These are phyloP conservation scores for Afroboletus lepidellus DNA, from an alignment of 1,284 basidiomycete genomes.

Conservation along the genomic window DNA sequence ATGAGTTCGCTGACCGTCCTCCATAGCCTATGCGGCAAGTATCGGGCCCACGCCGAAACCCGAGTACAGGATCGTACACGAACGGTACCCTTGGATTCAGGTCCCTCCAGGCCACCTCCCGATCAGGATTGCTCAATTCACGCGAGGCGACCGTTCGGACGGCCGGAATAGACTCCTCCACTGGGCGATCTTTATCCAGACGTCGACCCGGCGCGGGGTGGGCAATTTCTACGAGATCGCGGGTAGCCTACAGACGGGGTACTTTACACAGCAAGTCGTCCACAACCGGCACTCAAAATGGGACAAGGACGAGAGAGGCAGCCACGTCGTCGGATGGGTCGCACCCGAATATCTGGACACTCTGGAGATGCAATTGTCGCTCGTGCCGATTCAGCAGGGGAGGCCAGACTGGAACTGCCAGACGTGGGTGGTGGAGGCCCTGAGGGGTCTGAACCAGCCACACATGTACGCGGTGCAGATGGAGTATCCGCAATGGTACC, in stretches of 20 bases:
- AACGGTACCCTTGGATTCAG: not conserved
- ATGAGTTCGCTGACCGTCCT: not conserved
- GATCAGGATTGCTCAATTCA: slow-evolving; percentile 18
- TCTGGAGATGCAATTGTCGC: slow-evolving; percentile 5
- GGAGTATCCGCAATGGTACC: slow-evolving; percentile 8
- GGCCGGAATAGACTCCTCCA: slow-evolving; percentile 13
- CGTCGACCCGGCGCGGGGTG: slow-evolving; percentile 19
- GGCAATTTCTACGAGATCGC: slow-evolving; percentile 24
- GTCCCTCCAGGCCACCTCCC: slow-evolving; percentile 17
- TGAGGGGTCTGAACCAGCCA: slow-evolving; percentile 4
- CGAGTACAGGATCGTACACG: slow-evolving; percentile 12
- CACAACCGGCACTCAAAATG: slow-evolving; percentile 11
- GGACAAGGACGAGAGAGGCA: slow-evolving; percentile 9
- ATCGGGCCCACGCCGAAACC: not conserved
- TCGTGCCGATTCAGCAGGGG: slow-evolving; percentile 8
- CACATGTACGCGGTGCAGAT: slow-evolving; percentile 17
- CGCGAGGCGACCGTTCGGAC: not conserved
- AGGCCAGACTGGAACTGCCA: slow-evolving; percentile 22
- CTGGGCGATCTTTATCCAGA: slow-evolving; percentile 28
- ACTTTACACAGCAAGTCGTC: slow-evolving; percentile 11
- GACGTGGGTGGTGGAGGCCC: slow-evolving; percentile 15
- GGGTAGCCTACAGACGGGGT: slow-evolving; percentile 13
- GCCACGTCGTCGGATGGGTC: slow-evolving; percentile 11
- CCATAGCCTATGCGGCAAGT: slow-evolving; percentile 10
- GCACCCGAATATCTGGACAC: not conserved